Conservation (phyloP, 31 red algal species). For the Endocladia muricata region DNA sequence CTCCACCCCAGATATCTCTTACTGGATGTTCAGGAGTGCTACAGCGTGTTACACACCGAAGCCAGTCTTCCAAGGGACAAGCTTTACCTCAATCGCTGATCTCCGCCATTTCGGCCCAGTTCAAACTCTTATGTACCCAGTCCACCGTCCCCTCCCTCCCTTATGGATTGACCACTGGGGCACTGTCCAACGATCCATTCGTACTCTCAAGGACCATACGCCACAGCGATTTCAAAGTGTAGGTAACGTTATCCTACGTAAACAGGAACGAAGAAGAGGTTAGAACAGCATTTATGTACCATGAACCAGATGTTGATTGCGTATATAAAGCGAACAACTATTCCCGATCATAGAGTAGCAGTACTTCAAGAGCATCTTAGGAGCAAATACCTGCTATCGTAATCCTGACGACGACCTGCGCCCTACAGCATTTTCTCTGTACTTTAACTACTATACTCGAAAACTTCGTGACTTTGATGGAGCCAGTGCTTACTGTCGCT, state of each 20-base stretch:
- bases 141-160: too few species aligned
- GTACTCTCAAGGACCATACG: not conserved
- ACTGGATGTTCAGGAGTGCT: too few species aligned
- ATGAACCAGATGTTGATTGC: constrained; percentile 24
- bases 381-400: not conserved
- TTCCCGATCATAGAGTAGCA: constrained; percentile 28
- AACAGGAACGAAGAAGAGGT: not conserved
- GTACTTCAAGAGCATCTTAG: constrained; percentile 8
- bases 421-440: not conserved
- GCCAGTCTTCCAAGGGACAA: too few species aligned
- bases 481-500: not conserved
- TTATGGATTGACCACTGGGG: too few species aligned
- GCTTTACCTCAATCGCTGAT: too few species aligned
- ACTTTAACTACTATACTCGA: not conserved
- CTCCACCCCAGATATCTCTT: too few species aligned
- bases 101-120: too few species aligned
- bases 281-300: constrained; percentile 7
- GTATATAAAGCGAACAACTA: constrained; percentile 34
- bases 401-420: not conserved
- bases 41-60: too few species aligned
- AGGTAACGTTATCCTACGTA: constrained; percentile 9
- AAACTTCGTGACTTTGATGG: not conserved
- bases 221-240: not conserved
- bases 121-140: too few species aligned
- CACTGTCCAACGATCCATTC: not conserved